Evolutionary conservation across 345 rosid genomes (phyloP).

Genomic region (Durio zibethinus): DNA sequence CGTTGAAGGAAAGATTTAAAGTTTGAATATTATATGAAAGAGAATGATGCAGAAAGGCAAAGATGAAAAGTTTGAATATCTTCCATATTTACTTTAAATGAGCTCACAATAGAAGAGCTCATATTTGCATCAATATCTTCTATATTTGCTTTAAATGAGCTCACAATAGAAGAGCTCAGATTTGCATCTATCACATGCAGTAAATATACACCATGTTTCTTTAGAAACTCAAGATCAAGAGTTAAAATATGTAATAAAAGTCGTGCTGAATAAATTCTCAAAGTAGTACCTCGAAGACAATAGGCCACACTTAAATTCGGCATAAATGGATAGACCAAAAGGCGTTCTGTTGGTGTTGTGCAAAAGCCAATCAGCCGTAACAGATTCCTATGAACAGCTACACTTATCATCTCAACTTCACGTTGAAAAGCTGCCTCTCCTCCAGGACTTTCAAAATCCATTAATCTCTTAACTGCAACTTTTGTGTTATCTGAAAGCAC

Average conservation of each 20-base stretch:
- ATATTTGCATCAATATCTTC: not conserved
- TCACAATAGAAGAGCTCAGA: not conserved
- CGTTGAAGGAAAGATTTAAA: not conserved
- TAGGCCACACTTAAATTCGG: conserved; percentile 89
- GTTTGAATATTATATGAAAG: not conserved
- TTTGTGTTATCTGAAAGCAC: conserved; percentile 73
- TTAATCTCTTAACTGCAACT: conserved; percentile 87
- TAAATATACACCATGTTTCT: not conserved
- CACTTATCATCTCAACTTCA: conserved; percentile 97
- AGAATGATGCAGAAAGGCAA: not conserved
- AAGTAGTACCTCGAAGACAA: conserved; percentile 70
- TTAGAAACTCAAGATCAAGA: not conserved
- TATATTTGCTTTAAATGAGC: not conserved
- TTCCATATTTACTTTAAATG: not conserved
- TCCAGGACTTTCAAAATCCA: conserved; percentile 88
- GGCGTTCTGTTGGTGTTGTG: conserved; percentile 89
- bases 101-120: not conserved
- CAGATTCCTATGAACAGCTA: conserved; percentile 91
- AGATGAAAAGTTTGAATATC: not conserved
- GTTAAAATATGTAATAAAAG: not conserved
- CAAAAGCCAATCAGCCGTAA: conserved; percentile 89
- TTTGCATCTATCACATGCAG: not conserved
- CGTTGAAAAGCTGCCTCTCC: conserved; percentile 96
- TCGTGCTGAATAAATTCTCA: not conserved
- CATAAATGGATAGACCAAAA: conserved; percentile 92